Conservation (phyloP, 2,329 filamentous ascomycete genomes). For the Bipolaris cookei region DNA sequence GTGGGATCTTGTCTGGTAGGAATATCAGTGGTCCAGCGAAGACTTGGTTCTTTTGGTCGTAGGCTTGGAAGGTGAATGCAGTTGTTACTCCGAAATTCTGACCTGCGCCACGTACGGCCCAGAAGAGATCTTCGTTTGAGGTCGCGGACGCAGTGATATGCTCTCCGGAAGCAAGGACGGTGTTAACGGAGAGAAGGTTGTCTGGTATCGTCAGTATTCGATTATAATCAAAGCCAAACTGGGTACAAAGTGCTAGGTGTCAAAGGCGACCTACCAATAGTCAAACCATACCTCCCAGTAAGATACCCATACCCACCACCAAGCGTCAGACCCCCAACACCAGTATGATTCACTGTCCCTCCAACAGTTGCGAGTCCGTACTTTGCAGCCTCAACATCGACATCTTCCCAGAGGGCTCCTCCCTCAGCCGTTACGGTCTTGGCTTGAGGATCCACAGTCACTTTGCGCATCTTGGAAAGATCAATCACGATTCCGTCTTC, state of each 20-base stretch:
- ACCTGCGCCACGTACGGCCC: slow-evolving; percentile 49
- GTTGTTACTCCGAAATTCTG: slow-evolving; percentile 47
- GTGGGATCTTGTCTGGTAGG: slow-evolving; percentile 35
- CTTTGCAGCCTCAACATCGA: slow-evolving; percentile 59
- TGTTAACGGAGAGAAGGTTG: slow-evolving; percentile 47
- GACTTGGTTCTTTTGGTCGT: slow-evolving; percentile 38
- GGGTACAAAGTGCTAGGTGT: background rate
- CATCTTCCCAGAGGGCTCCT: slow-evolving; percentile 61
- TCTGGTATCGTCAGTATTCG: slow-evolving; percentile 24
- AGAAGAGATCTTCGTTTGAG: slow-evolving; percentile 45
- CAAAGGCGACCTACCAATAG: slow-evolving; percentile 52
- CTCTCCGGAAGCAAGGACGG: slow-evolving; percentile 47
- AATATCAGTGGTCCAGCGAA: slow-evolving; percentile 50
- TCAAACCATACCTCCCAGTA: slow-evolving; percentile 61
- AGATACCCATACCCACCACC: slow-evolving; percentile 67
- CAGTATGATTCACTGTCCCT: slow-evolving; percentile 68
- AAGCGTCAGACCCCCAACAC: slow-evolving; percentile 62
- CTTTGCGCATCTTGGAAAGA: slow-evolving; percentile 58
- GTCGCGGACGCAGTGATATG: slow-evolving; percentile 41
- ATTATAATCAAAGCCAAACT: background rate
- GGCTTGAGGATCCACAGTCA: slow-evolving; percentile 56
- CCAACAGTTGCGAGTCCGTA: slow-evolving; percentile 65
- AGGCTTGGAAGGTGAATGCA: slow-evolving; percentile 52
- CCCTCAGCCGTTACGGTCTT: slow-evolving; percentile 59
- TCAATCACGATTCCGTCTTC: slow-evolving; percentile 63